Evolutionary conservation across 2,329 filamentous ascomycete genomes (phyloP).

Genomic region (Xylariaceae sp.): DNA sequence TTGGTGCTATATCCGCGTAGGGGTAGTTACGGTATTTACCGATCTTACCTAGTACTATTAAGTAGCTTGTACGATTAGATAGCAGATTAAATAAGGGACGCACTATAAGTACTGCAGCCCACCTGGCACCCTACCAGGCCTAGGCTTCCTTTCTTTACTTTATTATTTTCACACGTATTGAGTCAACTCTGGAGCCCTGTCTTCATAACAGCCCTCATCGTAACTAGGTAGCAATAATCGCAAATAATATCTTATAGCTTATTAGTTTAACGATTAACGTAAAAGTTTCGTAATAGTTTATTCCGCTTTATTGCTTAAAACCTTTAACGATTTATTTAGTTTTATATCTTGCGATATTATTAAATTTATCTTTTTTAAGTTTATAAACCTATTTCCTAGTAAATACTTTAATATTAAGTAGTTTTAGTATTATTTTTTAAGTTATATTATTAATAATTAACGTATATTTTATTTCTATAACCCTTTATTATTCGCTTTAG

Average conservation of each 20-base stretch:
- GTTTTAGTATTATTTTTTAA: constrained; percentile 2
- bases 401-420: constrained; percentile 3
- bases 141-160: too few species aligned
- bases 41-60: too few species aligned
- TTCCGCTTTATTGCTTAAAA: constrained; percentile 6
- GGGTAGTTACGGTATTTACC: too few species aligned
- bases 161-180: too few species aligned
- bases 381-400: constrained; percentile 7
- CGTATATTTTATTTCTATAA: constrained; percentile 1
- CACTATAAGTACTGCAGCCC: too few species aligned
- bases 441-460: constrained; percentile 4
- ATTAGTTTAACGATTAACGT: constrained; percentile 5
- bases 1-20: too few species aligned
- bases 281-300: constrained; percentile 8
- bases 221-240: constrained; percentile 1
- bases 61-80: too few species aligned
- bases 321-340: constrained; percentile 5
- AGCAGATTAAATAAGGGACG: too few species aligned
- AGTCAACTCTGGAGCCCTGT: too few species aligned
- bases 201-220: too few species aligned
- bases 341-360: constrained; percentile 8
- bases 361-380: constrained; percentile 3
- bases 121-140: too few species aligned
- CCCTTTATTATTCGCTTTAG: constrained; percentile 5
- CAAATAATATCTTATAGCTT: constrained; percentile 6